Evolutionary conservation across 1,284 basidiomycete genomes (phyloP), one percentile per base, ranked within the genome.

Genomic region (Trichosporon coremiiforme): DNA sequence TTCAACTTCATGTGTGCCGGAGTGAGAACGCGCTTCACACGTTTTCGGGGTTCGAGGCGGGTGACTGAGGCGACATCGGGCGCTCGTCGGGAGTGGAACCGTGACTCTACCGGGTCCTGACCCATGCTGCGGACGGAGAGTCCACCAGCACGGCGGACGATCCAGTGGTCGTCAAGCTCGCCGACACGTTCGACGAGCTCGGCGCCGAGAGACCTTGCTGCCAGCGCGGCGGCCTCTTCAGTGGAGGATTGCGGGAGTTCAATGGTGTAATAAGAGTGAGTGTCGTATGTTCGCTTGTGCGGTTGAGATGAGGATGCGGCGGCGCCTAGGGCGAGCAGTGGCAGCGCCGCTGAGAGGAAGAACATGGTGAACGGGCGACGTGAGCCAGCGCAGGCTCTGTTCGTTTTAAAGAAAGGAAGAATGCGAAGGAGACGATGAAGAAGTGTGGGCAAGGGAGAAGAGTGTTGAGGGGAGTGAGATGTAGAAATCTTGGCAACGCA

Each of bases 111-210:
- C 1, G 73, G 73, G 35, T 71, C 73, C 15, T 15, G 29, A 57
- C 80, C 84, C 45, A 63, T 50, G 15, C 20, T 31, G 13, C 50
- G 55, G 4, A 64, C 33, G 0, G 63, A 38, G 2, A 66, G n/a
- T 3, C 53, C 63, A 4, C 50, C 63, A 5, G 57, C 29, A 4
- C 86, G 85, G 15, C 93, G 88, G n/a, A 98, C 89, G 4, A 99
- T 87, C 91, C 92, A 99, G 82, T 92, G 87, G 69, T 94, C 87
- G 3, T 82, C 80, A 10, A 99, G 88, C 81, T 97, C 91, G 47
- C 96, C 96, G 13, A 91, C 90, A 73, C 88, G 90, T 78, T 96
- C 94, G 66, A 98, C 91, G 65, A 97, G 84, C 81, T 98, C 91
- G 10, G 93, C 90, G 25, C 90, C 90, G 8, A 98, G 87, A 1